Evolutionary conservation across 225 moss, liverwort and hornwort genomes (phyloP), one percentile per base, ranked within the genome.

Genomic region (Thuidium tamariscinum): DNA sequence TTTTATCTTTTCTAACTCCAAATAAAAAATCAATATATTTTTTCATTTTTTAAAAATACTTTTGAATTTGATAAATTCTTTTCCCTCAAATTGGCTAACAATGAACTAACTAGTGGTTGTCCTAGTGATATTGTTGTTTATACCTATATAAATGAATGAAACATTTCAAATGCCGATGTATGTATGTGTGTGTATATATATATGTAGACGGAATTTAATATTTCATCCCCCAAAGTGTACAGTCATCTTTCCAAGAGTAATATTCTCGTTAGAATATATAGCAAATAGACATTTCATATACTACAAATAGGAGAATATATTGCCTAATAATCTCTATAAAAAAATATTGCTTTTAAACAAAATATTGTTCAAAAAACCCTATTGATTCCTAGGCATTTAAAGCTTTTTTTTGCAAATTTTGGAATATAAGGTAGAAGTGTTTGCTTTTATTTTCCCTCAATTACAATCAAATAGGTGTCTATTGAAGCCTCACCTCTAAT

Each of bases 321-420:
- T 3, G 1, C 6, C 6, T 11, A 11, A 2, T 14, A 42, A 8
- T 16, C 3, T 4, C 2, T 0, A 4, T 4, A 7, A 16, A 9
- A 15, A 22, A 65, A 10, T 20, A 65, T 3, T 2, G 1, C 6
- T 16, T 37, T 37, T 67, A 22, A 67, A 1, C 0, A 0, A 26
- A 42, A 70, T 16, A 42, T 42, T 1, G 2, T 4, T 70, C 2
- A 26, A 69, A 65, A 63, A 32, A 29, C 0, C 8, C 2, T 4
- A 5, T 34, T 64, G 10, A 0, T 2, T 3, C 5, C 3, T 20
- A 0, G 6, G 6, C 0, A 0, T 11, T 0, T 1, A 11, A 6
- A 3, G 2, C 1, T 39, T 68, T 37, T 68, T 13, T 51, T 22
- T 22, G 7, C 7, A 39, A 39, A 7, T 12, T 12, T 37, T 21